Evolutionary conservation across 257 asterid species (phyloP), one percentile per base, ranked within the genome.

Genomic region (Anisodus tanguticus): DNA sequence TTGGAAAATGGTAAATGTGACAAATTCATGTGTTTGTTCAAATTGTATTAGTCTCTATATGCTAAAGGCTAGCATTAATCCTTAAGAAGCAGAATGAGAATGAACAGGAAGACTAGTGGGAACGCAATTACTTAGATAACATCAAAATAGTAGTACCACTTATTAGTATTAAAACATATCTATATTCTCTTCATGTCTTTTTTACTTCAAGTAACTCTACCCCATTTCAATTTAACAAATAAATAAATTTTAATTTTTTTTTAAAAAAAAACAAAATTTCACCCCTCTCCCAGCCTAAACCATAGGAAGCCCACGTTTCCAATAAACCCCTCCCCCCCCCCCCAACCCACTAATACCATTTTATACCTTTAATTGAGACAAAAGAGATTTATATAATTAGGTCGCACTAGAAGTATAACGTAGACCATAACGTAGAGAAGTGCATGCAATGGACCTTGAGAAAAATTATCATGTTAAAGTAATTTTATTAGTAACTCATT

Each of bases 361-460:
- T 31, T n/a, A 59, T 59, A 16, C 13, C 19, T 4, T 57, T 13
- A 57, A 16, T 57, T 57, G n/a, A 57, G 62, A 53, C 35, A 53
- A 15, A 57, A 13, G 8, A 57, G 8, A 13, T 19, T 69, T 69
- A 41, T 8, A 31, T 1, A 41, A 69, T 9, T 39, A 39, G 35
- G 19, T 74, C 12, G 45, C 7, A 45, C 59, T n/a, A 31, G 35
- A 31, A 31, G 35, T 31, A 76, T 1, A 76, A 8, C 12, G 2
- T 31, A 31, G 35, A 31, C 35, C 35, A 31, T 31, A 31, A 31
- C 35, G 2, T 51, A 76, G 22, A 51, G 22, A 76, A 76, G 5
- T 13, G 82, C 82, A 77, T 77, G 82, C 82, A 77, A 77, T 77
- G 13, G 26, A 2, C 26, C 72, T 49, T 74, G 43, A 74, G 60